phyloP scores from a whole-genome alignment of 2,329 filamentous ascomycete species.

The Penicillium carneum region DNA sequence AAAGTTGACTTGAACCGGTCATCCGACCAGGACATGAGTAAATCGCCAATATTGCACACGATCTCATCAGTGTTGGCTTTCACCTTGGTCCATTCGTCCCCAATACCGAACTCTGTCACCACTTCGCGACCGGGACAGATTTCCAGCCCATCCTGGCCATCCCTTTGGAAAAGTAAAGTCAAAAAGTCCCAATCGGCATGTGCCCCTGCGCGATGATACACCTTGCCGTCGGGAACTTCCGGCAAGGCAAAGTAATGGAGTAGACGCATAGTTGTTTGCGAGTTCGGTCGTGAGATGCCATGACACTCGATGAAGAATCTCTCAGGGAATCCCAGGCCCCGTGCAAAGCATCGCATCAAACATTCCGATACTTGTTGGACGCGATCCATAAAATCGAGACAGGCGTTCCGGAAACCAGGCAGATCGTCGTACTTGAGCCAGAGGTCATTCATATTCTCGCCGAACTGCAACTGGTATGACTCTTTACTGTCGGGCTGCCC shows the following conservation, averaged over 20 bases:
- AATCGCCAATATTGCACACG: slow-evolving; percentile 71
- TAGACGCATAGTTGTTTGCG: slow-evolving; percentile 63
- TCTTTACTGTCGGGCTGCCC: slow-evolving; percentile 67
- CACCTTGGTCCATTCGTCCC: slow-evolving; percentile 70
- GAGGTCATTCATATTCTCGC: slow-evolving; percentile 59
- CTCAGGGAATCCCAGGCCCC: slow-evolving; percentile 63
- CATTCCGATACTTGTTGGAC: slow-evolving; percentile 62
- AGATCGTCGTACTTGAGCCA: slow-evolving; percentile 61
- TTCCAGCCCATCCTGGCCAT: slow-evolving; percentile 67
- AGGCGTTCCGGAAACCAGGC: slow-evolving; percentile 57
- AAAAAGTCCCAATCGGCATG: slow-evolving; percentile 71
- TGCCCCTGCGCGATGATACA: slow-evolving; percentile 66
- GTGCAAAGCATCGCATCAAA: slow-evolving; percentile 66
- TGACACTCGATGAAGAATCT: slow-evolving; percentile 65
- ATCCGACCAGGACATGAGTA: slow-evolving; percentile 72
- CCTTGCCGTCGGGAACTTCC: slow-evolving; percentile 46
- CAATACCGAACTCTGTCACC: slow-evolving; percentile 65
- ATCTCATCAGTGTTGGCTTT: slow-evolving; percentile 62
- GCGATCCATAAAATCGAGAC: slow-evolving; percentile 62
- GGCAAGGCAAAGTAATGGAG: slow-evolving; percentile 64
- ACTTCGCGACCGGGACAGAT: slow-evolving; percentile 70
- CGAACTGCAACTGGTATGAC: slow-evolving; percentile 69
- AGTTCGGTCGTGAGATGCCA: slow-evolving; percentile 58
- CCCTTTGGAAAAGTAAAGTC: slow-evolving; percentile 68
- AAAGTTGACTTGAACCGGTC: slow-evolving; percentile 72